These are phyloP conservation scores for Phoenix dactylifera DNA, from an alignment of 176 grass and related monocot genomes.

Conservation along the genomic window DNA sequence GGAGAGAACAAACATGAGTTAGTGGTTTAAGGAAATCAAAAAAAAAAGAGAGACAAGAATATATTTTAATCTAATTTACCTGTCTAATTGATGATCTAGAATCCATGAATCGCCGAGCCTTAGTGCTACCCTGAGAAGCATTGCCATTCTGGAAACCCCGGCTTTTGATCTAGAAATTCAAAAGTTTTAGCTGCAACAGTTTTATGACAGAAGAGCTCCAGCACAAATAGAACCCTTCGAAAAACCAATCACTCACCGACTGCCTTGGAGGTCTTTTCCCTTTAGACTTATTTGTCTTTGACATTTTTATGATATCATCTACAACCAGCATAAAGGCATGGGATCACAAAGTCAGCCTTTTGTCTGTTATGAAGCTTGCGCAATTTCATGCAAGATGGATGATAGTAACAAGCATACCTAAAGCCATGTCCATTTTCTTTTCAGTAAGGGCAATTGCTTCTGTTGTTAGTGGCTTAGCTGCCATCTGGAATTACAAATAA, in stretches of 20 bases:
- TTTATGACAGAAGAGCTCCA: not conserved
- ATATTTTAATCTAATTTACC: slow-evolving; percentile 15
- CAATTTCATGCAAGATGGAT: too few species aligned
- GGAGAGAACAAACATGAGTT: not conserved
- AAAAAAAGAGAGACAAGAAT: not conserved
- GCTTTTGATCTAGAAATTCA: slow-evolving; percentile 57
- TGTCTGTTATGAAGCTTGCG: too few species aligned
- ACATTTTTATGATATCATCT: slow-evolving; percentile 99
- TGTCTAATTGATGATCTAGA: slow-evolving; percentile 85
- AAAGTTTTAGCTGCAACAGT: not conserved
- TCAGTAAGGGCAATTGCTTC: slow-evolving; percentile 81
- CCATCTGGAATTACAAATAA: slow-evolving; percentile 37
- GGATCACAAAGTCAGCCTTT: not conserved
- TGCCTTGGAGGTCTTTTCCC: slow-evolving; percentile 51
- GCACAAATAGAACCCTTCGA: not conserved
- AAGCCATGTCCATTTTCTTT: slow-evolving; percentile 99
- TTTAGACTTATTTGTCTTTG: slow-evolving; percentile 70
- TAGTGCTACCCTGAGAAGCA: slow-evolving; percentile 40
- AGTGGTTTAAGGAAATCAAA: not conserved
- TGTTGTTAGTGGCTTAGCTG: slow-evolving; percentile 46
- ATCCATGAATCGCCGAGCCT: slow-evolving; percentile 52
- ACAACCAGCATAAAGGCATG: not conserved
- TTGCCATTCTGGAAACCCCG: slow-evolving; percentile 49
- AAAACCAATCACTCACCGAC: slow-evolving; percentile 39
- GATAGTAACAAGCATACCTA: slow-evolving; percentile 38